Base-by-base conservation (phyloP, 495 filamentous ascomycete species). In the Aspergillus sparsus region DNA sequence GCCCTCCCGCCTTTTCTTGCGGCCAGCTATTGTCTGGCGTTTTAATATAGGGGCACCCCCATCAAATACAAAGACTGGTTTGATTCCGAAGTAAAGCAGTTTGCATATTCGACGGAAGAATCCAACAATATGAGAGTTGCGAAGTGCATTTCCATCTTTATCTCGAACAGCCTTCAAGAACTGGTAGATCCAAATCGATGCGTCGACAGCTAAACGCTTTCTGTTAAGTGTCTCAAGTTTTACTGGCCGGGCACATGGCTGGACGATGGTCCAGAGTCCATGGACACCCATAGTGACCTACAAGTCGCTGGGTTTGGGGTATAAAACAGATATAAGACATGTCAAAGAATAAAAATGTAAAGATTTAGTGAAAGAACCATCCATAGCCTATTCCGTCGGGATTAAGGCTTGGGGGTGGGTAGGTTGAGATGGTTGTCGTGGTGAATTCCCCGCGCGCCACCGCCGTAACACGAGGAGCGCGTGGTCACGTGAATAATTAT, bases 111-210 rank as follows among this genome's bases (percentile, higher is more conserved):
- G 86, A 36, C 93, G 89, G 77, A 97, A 98, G 85, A 98, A 98
- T 33, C 95, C 94, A 49, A 98, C 90, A 58, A 98, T 82, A 65
- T 98, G 94, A 15, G 88, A 90, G 74, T 96, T 98, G 55, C 92
- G 90, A 32, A 98, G 83, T 1, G 94, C 95, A 68, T 98, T 96
- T 41, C 94, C 94, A 76, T 98, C 94, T 68, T 97, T 96, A 74
- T 98, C 94, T 66, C 94, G 92, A 2, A 98, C 95, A 15, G 94
- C 94, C 77, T 98, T 98, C 62, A 98, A 83, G 69, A 98, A 98
- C 71, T 98, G 94, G 77, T 98, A 98, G 59, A 98, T 97, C 94
- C 94, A 98, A 68, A 98, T 98, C 3, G 92, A 96, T 53, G 95
- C 94, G 74, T 98, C 94, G 72, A 98, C 90, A 33, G 94, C 94